These are phyloP conservation scores for Alternaria sp. DNA, from an alignment of 2,329 filamentous ascomycete genomes.

Conservation along the genomic window DNA sequence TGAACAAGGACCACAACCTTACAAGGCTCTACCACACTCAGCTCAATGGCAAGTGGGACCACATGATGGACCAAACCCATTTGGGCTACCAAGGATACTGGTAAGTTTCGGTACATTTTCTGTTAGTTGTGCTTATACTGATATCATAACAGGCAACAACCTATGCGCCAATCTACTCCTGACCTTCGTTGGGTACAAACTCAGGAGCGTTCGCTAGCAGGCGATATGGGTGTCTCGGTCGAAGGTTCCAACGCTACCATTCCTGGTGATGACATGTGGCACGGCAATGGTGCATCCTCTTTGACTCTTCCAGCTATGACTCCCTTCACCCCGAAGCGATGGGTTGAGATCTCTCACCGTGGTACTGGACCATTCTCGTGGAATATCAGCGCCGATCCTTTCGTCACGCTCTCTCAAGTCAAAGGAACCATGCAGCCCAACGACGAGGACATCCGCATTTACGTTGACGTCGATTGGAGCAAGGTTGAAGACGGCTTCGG, in stretches of 20 bases:
- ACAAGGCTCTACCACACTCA: conserved; percentile 48
- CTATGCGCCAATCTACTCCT: conserved; percentile 74
- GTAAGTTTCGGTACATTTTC: conserved; percentile 45
- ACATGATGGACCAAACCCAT: conserved; percentile 55
- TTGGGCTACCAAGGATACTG: conserved; percentile 53
- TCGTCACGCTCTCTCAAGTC: conserved; percentile 46
- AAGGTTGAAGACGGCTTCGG: conserved; percentile 37
- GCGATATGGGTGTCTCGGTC: conserved; percentile 69
- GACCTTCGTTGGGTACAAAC: conserved; percentile 68
- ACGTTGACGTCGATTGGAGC: conserved; percentile 50
- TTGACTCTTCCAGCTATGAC: conserved; percentile 44
- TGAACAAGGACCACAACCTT: conserved; percentile 49
- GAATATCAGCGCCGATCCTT: conserved; percentile 51
- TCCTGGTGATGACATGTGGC: conserved; percentile 72
- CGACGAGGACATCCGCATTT: conserved; percentile 46
- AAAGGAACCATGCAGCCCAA: conserved; percentile 44
- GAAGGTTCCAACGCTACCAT: conserved; percentile 73
- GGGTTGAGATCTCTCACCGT: conserved; percentile 49
- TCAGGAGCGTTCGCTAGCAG: conserved; percentile 66
- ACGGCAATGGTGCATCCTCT: conserved; percentile 56
- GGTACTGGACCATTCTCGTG: conserved; percentile 46
- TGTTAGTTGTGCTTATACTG: background rate
- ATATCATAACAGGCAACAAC: conserved; percentile 67
- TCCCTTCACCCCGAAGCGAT: conserved; percentile 47
- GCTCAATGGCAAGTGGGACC: conserved; percentile 51